Percentiles rank a stretch among this genome's conserved stretches.
Conservation (phyloP, 495 filamentous ascomycete species). For the Neurospora sp. region DNA sequence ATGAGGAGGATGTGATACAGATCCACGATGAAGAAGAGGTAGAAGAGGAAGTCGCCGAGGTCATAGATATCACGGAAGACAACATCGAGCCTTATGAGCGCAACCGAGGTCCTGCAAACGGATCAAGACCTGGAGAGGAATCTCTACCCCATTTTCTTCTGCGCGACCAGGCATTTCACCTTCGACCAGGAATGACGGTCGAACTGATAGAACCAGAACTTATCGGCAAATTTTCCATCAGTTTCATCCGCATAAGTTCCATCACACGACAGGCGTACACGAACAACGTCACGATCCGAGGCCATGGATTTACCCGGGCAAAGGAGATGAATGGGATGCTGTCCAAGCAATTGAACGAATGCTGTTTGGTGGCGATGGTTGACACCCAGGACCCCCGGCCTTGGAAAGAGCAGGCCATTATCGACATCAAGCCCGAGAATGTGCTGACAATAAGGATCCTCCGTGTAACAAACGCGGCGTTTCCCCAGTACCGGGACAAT, state of each 20-base stretch:
- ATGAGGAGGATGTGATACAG: background rate
- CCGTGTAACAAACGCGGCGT: slow-evolving; percentile 43
- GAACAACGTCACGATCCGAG: background rate
- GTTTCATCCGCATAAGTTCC: slow-evolving; percentile 6
- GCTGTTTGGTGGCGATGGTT: slow-evolving; percentile 41
- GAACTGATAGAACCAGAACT: background rate
- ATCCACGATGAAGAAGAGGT: background rate
- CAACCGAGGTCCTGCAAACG: background rate
- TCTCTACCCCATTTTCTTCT: accelerated
- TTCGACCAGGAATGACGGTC: background rate
- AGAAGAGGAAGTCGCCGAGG: background rate
- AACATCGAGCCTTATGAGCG: accelerated
- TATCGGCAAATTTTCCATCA: background rate
- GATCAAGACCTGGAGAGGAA: background rate
- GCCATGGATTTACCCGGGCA: background rate
- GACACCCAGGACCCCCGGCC: slow-evolving; percentile 31
- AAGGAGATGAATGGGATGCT: slow-evolving; percentile 1
- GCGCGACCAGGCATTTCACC: background rate
- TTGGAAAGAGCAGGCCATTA: slow-evolving; percentile 30
- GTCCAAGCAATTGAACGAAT: slow-evolving; percentile 11
- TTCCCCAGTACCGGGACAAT: slow-evolving; percentile 26
- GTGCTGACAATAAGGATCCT: slow-evolving; percentile 8
- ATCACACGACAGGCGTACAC: background rate
- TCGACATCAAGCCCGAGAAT: slow-evolving; percentile 26
- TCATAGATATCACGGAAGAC: slow-evolving; percentile 7